A percentile compares a stretch with the other conserved stretches of the same genome.
Evolutionary conservation across 2,329 filamentous ascomycete genomes (phyloP).

Genomic region (Calonectria montana): DNA sequence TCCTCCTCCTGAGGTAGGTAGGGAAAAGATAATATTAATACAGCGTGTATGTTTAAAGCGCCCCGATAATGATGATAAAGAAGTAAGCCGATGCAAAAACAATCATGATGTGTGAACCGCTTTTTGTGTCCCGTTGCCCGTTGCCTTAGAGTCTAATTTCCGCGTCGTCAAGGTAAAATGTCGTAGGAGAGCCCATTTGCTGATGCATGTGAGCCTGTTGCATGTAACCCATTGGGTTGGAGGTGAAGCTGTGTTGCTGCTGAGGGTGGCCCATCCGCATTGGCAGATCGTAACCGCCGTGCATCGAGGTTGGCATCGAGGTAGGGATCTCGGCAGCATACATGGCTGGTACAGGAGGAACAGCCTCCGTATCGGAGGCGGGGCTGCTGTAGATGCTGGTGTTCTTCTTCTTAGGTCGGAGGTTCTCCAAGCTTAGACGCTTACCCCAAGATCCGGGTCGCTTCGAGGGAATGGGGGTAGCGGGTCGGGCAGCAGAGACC

Average conservation of each 20-base stretch:
- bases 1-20: slow-evolving; percentile 31
- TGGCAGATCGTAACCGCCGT: slow-evolving; percentile 42
- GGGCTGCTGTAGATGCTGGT: slow-evolving; percentile 46
- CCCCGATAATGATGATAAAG: slow-evolving; percentile 21
- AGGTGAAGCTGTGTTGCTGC: slow-evolving; percentile 34
- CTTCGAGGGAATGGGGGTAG: slow-evolving; percentile 53
- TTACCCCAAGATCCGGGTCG: slow-evolving; percentile 54
- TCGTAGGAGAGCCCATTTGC: slow-evolving; percentile 42
- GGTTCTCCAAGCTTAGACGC: slow-evolving; percentile 51
- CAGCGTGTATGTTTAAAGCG: slow-evolving; percentile 29
- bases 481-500: slow-evolving; percentile 47
- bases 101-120: slow-evolving; percentile 30
- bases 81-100: slow-evolving; percentile 28
- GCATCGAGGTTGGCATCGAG: slow-evolving; percentile 42
- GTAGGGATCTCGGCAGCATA: slow-evolving; percentile 42
- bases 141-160: slow-evolving; percentile 42
- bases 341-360: slow-evolving; percentile 44
- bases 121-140: slow-evolving; percentile 14
- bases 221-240: slow-evolving; percentile 39
- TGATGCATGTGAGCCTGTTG: slow-evolving; percentile 41
- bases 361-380: slow-evolving; percentile 39
- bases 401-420: slow-evolving; percentile 52
- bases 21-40: slow-evolving; percentile 38
- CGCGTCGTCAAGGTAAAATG: slow-evolving; percentile 43
- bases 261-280: slow-evolving; percentile 42